phyloP scores from a whole-genome alignment of 2,329 filamentous ascomycete genomes.

The Beauveria sp. region DNA sequence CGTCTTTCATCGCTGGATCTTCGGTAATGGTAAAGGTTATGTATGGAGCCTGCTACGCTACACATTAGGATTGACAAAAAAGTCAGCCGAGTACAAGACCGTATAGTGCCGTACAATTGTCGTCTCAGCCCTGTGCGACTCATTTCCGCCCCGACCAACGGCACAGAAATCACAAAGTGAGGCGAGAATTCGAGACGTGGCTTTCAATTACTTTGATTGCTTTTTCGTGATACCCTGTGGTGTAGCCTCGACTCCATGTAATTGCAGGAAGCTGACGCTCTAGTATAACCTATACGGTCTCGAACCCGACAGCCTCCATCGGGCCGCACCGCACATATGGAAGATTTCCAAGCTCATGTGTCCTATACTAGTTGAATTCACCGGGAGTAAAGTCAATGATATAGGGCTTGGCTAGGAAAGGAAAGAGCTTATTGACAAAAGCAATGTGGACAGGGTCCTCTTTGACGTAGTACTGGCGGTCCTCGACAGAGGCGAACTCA shows the following conservation, averaged over 20 bases:
- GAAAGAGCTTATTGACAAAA: slow-evolving; percentile 44
- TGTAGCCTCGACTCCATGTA: background rate
- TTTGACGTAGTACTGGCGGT: slow-evolving; percentile 60
- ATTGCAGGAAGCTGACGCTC: background rate
- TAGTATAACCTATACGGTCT: background rate
- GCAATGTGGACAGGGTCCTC: slow-evolving; percentile 55
- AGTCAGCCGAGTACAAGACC: background rate
- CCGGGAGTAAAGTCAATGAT: slow-evolving; percentile 52
- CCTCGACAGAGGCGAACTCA: slow-evolving; percentile 55
- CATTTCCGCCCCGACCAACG: background rate
- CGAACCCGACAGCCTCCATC: background rate
- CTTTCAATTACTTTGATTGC: background rate
- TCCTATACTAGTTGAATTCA: slow-evolving; percentile 28
- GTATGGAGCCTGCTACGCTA: background rate
- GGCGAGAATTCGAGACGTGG: background rate
- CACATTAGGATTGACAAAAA: background rate
- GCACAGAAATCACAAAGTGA: background rate
- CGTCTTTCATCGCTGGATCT: background rate
- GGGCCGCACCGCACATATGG: background rate
- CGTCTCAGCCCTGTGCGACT: background rate
- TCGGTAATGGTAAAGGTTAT: background rate
- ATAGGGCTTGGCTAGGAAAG: slow-evolving; percentile 41
- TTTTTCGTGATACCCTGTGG: background rate
- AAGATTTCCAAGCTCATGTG: background rate
- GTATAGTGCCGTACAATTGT: background rate